phyloP scores from a whole-genome alignment of 1,284 basidiomycete species.

The Thecaphora frezii region DNA sequence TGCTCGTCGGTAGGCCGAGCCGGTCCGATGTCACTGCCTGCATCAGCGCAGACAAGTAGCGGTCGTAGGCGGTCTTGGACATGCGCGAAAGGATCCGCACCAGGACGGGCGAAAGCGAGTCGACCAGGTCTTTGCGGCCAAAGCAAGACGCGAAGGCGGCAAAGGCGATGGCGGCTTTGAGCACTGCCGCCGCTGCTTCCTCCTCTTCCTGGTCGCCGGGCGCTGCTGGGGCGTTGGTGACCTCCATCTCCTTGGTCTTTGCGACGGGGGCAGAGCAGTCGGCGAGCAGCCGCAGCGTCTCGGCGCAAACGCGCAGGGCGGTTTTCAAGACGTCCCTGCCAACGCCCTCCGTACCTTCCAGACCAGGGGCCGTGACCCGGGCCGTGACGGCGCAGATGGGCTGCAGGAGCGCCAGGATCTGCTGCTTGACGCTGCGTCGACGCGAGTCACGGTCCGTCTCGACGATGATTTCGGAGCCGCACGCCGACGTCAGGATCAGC shows the following conservation, averaged over 20 bases:
- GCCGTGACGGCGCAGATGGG: background rate
- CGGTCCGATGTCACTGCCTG: background rate
- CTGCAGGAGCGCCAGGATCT: background rate
- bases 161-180: conserved; percentile 10
- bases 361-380: background rate
- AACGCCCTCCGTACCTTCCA: background rate
- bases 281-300: background rate
- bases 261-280: background rate
- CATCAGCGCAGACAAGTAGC: conserved; percentile 6
- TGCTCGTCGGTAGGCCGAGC: background rate
- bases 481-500: background rate
- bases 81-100: conserved; percentile 17
- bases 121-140: conserved; percentile 1
- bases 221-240: background rate
- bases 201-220: background rate
- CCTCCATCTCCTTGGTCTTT: background rate
- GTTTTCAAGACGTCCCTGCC: background rate
- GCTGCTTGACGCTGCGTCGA: background rate
- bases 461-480: too few species aligned
- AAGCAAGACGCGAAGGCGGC: conserved; percentile 8
- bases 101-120: background rate
- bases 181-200: conserved; percentile 2
- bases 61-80: conserved; percentile 8
- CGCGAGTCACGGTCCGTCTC: too few species aligned
- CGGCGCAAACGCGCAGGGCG: conserved; percentile 1